Evolutionary conservation across 495 filamentous ascomycete species (phyloP).

Genomic region (Cercophora newfieldiana): DNA sequence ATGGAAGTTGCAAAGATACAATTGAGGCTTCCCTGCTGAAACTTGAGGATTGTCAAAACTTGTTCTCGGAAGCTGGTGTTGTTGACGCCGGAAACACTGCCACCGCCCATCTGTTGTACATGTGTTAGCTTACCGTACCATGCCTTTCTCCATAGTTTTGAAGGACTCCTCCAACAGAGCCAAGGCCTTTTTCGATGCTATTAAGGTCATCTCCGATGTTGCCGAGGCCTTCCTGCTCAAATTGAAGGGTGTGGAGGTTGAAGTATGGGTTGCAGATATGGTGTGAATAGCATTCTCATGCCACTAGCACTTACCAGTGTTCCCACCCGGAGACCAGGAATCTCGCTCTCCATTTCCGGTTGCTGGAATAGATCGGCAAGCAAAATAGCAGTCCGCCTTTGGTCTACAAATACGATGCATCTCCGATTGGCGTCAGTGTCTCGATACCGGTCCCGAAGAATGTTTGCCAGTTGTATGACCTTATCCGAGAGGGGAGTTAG

Average conservation of each 20-base stretch:
- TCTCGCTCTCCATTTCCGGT: conserved; percentile 49
- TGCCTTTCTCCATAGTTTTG: too few relatives aligned
- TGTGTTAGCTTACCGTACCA: background rate
- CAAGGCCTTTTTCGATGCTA: too few relatives aligned
- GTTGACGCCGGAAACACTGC: conserved; percentile 31
- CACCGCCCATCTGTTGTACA: conserved; percentile 28
- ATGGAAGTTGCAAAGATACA: conserved; percentile 91
- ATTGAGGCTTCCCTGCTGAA: conserved; percentile 78
- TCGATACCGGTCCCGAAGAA: conserved; percentile 60
- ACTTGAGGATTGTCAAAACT: conserved; percentile 71
- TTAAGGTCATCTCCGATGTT: too few relatives aligned
- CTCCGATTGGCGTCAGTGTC: conserved; percentile 53
- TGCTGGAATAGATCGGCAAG: conserved; percentile 65
- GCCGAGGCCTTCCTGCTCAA: too few relatives aligned
- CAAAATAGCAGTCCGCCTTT: conserved; percentile 73
- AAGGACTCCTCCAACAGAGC: too few relatives aligned
- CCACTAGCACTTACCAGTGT: conserved; percentile 70
- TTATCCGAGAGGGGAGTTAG: conserved; percentile 65
- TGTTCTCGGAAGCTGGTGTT: conserved; percentile 70
- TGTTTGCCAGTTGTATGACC: conserved; percentile 60
- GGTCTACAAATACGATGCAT: conserved; percentile 87
- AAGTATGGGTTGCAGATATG: too few relatives aligned
- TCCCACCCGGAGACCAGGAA: conserved; percentile 63
- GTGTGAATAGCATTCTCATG: too few relatives aligned
- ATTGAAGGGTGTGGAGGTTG: too few relatives aligned